Evolutionary conservation across 208 protist genomes (phyloP).

Genomic region (Trichomonas vaginalis): DNA sequence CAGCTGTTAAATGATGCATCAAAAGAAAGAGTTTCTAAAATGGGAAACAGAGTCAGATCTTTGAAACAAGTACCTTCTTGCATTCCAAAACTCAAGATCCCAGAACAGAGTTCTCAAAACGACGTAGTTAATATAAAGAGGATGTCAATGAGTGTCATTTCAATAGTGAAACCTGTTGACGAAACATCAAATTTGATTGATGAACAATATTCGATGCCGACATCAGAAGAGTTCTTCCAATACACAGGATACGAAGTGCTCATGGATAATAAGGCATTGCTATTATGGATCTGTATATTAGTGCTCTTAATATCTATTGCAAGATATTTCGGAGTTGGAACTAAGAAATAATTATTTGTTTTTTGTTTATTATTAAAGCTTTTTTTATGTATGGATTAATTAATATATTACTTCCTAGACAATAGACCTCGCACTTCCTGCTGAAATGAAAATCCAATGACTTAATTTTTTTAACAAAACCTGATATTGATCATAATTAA

Average conservation of each 20-base stretch:
- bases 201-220: neutral
- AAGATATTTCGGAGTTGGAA: neutral
- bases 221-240: neutral
- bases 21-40: neutral
- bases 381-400: no score
- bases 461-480: no score
- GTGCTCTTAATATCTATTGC: neutral
- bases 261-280: neutral
- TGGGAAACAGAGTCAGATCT: neutral
- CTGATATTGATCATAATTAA: no score
- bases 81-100: neutral
- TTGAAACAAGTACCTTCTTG: neutral
- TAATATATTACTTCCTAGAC: no score
- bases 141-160: neutral
- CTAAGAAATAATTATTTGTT: no score
- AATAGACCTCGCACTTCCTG: no score
- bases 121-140: neutral
- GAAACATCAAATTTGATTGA: neutral
- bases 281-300: neutral
- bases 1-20: neutral
- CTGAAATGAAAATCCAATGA: no score
- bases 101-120: neutral
- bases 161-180: neutral
- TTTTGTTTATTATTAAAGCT: no score
- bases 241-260: neutral